Conservation (phyloP, 2,329 filamentous ascomycete genomes). For the Cercospora sesami region DNA sequence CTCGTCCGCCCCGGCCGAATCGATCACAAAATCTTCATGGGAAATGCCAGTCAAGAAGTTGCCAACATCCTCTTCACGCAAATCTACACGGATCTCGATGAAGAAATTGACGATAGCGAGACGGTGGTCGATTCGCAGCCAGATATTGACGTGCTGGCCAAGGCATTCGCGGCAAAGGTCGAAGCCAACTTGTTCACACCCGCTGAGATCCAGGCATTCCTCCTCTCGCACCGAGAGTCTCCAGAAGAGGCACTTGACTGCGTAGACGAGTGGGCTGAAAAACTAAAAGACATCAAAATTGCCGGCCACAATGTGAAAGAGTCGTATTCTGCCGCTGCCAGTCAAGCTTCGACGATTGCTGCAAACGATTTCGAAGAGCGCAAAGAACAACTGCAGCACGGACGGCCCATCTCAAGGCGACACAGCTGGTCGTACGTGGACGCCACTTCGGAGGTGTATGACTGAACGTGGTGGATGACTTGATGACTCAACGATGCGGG, state of each 20-base stretch:
- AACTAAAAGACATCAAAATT: conserved; percentile 12
- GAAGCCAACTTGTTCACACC: conserved; percentile 50
- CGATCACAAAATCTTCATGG: conserved; percentile 65
- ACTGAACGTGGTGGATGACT: background rate
- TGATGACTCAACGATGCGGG: background rate
- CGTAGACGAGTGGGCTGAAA: conserved; percentile 44
- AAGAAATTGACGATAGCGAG: conserved; percentile 5
- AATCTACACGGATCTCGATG: conserved; percentile 30
- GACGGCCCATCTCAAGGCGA: conserved; percentile 3
- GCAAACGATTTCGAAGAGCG: background rate
- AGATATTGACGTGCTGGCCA: conserved; percentile 42
- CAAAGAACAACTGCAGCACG: background rate
- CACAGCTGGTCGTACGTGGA: background rate
- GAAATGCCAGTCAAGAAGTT: conserved; percentile 42
- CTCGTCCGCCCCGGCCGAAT: conserved; percentile 71
- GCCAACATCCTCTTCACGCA: conserved; percentile 43
- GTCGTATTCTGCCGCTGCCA: background rate
- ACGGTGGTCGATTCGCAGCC: background rate
- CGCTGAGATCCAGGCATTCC: conserved; percentile 53
- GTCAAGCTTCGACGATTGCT: conserved; percentile 4
- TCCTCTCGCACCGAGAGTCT: conserved; percentile 50
- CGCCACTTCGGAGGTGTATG: background rate
- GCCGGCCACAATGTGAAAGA: conserved; percentile 24
- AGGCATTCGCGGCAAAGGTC: conserved; percentile 46
- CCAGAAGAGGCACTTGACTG: conserved; percentile 46